A percentile compares a stretch with the other conserved stretches of the same genome.
Conservation (phyloP, 805 yeast genomes). For the Kodamaea leandrae region DNA sequence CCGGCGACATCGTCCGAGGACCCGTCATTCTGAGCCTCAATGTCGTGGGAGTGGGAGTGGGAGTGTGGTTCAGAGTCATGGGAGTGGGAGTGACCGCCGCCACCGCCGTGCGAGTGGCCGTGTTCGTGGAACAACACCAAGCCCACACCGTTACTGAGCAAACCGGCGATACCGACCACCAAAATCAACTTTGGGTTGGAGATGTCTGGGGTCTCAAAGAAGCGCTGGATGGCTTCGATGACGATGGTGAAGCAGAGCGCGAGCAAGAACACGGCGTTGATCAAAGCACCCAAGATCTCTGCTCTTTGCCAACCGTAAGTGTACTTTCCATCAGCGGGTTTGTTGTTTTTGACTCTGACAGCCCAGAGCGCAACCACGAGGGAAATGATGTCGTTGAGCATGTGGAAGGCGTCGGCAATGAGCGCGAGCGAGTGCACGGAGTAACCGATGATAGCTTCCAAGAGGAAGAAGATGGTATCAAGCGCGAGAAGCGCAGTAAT, state of each 20-base stretch:
- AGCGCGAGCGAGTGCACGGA: conserved; percentile 91
- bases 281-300: conserved; percentile 90
- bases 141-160: conserved; percentile 79
- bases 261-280: conserved; percentile 87
- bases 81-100: conserved; percentile 40
- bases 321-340: conserved; percentile 80
- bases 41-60: conserved; percentile 5
- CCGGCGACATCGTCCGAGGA: conserved; percentile 31
- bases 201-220: conserved; percentile 75
- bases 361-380: conserved; percentile 94
- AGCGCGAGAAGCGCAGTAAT: conserved; percentile 68
- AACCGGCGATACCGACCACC: conserved; percentile 79
- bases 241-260: conserved; percentile 91
- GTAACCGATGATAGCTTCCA: conserved; percentile 85
- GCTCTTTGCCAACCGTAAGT: conserved; percentile 99
- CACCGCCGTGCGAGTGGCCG: conserved; percentile 52
- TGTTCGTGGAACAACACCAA: conserved; percentile 82
- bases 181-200: conserved; percentile 80
- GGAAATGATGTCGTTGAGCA: conserved; percentile 93
- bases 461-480: conserved; percentile 78
- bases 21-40: conserved; percentile 15
- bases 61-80: conserved; percentile 11
- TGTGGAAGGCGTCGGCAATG: conserved; percentile 95
- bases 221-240: conserved; percentile 89
- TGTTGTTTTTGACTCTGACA: conserved; percentile 79